These are phyloP conservation scores for Syzygium aromaticum DNA, from an alignment of 345 rosid genomes.

Conservation along the genomic window DNA sequence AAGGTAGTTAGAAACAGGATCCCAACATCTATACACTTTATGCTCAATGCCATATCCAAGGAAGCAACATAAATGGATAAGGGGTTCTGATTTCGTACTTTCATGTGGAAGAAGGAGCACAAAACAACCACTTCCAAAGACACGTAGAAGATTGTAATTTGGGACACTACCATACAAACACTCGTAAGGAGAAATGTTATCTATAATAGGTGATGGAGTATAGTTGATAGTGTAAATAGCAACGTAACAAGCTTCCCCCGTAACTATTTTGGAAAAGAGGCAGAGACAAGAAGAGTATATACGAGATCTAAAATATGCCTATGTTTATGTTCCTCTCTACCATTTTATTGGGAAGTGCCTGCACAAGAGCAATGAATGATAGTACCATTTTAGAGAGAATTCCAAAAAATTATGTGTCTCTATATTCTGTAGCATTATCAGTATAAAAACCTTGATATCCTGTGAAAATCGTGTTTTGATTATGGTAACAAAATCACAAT, in stretches of 20 bases:
- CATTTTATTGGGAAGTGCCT: background rate
- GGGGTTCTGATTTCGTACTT: background rate
- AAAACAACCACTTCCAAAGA: background rate
- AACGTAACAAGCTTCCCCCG: background rate
- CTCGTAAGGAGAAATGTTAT: background rate
- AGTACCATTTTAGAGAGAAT: background rate
- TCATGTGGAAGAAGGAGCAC: background rate
- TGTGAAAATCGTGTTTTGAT: background rate
- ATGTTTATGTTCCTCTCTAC: background rate
- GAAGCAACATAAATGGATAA: background rate
- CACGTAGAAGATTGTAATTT: background rate
- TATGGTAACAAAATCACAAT: background rate
- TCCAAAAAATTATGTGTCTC: background rate
- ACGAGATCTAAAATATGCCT: background rate
- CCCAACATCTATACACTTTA: background rate
- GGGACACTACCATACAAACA: background rate
- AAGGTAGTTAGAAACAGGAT: rapidly evolving
- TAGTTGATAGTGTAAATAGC: background rate
- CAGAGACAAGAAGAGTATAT: background rate
- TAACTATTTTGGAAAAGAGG: background rate
- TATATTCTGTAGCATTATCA: background rate
- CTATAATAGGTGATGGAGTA: too few relatives aligned
- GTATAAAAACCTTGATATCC: background rate
- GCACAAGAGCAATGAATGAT: background rate
- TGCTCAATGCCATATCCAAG: background rate